These are phyloP conservation scores for Leishmania gerbilli DNA, from an alignment of 208 protist species.

Conservation along the genomic window DNA sequence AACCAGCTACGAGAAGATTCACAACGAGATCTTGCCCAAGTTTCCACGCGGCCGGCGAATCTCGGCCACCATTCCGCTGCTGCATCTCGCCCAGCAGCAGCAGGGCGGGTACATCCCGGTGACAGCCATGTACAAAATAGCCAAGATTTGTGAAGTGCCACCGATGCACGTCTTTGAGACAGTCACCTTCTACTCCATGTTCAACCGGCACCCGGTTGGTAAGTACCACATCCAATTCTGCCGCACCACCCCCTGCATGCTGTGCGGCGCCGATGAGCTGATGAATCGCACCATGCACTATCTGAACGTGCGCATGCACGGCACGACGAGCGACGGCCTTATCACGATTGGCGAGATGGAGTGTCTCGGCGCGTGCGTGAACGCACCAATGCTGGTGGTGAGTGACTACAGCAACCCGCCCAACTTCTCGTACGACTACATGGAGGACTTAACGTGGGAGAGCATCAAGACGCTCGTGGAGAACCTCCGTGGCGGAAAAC, in stretches of 20 bases:
- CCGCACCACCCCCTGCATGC: conserved; percentile 94
- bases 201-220: conserved; percentile 93
- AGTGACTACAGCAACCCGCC: conserved; percentile 91
- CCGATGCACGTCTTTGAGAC: conserved; percentile 93
- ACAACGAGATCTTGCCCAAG: conserved; percentile 91
- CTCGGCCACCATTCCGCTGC: conserved; percentile 87
- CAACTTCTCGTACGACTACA: conserved; percentile 89
- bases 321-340: conserved; percentile 83
- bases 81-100: conserved; percentile 92
- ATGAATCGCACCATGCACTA: conserved; percentile 80
- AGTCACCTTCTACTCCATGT: conserved; percentile 96
- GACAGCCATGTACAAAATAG: conserved; percentile 95
- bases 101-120: conserved; percentile 93
- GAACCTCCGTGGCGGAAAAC: conserved; percentile 68
- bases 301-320: conserved; percentile 84
- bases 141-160: conserved; percentile 91
- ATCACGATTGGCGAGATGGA: conserved; percentile 95
- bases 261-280: conserved; percentile 90
- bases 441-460: conserved; percentile 92
- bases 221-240: conserved; percentile 96
- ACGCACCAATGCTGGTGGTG: conserved; percentile 94
- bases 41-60: conserved; percentile 84
- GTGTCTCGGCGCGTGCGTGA: conserved; percentile 94
- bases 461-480: conserved; percentile 82
- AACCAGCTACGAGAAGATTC: conserved; percentile 86